A percentile compares a stretch with the other conserved stretches of the same genome.
phyloP scores from a whole-genome alignment of 306 rosid genomes.

The Elaeagnus macrophylla region DNA sequence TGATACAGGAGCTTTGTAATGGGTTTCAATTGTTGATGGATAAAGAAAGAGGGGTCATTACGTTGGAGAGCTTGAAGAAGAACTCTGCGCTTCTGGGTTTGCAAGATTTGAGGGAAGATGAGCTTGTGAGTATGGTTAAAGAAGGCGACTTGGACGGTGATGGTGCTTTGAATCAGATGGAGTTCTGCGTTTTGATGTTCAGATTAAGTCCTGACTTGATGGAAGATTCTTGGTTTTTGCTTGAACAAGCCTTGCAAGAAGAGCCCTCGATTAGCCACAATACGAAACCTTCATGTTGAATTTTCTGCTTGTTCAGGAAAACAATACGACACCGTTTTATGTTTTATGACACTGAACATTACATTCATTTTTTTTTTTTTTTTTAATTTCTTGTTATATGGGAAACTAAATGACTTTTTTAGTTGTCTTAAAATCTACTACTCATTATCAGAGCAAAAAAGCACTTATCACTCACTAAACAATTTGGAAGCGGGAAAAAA shows the following conservation, averaged over 20 bases:
- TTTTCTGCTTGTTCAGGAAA: too few relatives aligned
- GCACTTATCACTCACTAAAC: too few relatives aligned
- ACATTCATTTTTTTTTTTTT: too few relatives aligned
- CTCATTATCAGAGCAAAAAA: too few relatives aligned
- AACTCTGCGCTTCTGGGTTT: constrained; percentile 58
- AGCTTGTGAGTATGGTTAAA: constrained; percentile 59
- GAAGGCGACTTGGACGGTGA: constrained; percentile 86
- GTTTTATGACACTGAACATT: too few relatives aligned
- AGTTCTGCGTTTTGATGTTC: constrained; percentile 93
- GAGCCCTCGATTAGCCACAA: constrained; percentile 7
- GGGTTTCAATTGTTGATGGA: constrained; percentile 79
- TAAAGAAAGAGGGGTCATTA: constrained; percentile 60
- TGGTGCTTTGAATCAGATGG: constrained; percentile 69
- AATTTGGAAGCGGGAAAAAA: too few relatives aligned
- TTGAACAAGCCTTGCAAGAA: constrained; percentile 43
- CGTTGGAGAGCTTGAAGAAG: constrained; percentile 55
- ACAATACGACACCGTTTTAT: too few relatives aligned
- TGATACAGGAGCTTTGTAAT: constrained; percentile 71
- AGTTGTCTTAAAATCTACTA: too few relatives aligned
- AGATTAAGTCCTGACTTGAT: constrained; percentile 79
- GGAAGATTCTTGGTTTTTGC: constrained; percentile 61
- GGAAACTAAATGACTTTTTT: too few relatives aligned
- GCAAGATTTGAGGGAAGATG: constrained; percentile 59
- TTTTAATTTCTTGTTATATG: too few relatives aligned
- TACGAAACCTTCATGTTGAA: too few relatives aligned